Evolutionary conservation across 2,329 filamentous ascomycete species (phyloP).

Genomic region (Chaetothyriales sp.): DNA sequence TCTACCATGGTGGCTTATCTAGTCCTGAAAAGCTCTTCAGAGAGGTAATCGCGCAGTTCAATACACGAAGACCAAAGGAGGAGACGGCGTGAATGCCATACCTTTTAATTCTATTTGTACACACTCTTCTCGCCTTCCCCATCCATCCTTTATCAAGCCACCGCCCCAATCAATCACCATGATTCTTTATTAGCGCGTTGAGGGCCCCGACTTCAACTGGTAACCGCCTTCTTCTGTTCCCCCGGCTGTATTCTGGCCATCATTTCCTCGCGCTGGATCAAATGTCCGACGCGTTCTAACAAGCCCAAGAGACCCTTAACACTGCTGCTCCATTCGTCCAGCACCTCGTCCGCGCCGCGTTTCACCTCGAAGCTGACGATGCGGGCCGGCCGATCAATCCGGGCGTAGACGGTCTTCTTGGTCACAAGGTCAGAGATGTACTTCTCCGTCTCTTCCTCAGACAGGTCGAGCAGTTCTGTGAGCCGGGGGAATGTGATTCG

Average conservation of each 20-base stretch:
- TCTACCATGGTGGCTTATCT: not conserved
- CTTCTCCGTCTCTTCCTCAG: conserved; percentile 93
- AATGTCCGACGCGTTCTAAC: conserved; percentile 82
- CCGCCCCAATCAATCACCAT: no score
- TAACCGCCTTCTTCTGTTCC: conserved; percentile 6
- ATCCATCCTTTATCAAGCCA: no score
- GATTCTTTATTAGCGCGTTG: no score
- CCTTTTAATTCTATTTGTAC: not conserved
- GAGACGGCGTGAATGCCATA: not conserved
- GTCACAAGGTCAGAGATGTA: conserved; percentile 96
- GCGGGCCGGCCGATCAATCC: conserved; percentile 85
- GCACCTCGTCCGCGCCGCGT: conserved; percentile 80
- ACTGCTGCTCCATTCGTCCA: conserved; percentile 97
- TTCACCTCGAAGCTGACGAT: conserved; percentile 92
- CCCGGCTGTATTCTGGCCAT: conserved; percentile 85
- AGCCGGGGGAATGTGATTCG: conserved; percentile 85
- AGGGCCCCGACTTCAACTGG: not conserved
- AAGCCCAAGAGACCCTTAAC: conserved; percentile 85
- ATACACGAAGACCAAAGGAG: no score
- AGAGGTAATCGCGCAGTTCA: not conserved
- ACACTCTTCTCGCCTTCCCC: not conserved
- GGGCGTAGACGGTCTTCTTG: conserved; percentile 93
- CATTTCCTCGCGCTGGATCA: conserved; percentile 99
- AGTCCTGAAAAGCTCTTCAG: not conserved
- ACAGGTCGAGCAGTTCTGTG: conserved; percentile 78